Evolutionary conservation across 169 alveolate genomes (phyloP), one percentile per base, ranked within the genome.

Genomic region (Cyclospora cayetanensis): DNA sequence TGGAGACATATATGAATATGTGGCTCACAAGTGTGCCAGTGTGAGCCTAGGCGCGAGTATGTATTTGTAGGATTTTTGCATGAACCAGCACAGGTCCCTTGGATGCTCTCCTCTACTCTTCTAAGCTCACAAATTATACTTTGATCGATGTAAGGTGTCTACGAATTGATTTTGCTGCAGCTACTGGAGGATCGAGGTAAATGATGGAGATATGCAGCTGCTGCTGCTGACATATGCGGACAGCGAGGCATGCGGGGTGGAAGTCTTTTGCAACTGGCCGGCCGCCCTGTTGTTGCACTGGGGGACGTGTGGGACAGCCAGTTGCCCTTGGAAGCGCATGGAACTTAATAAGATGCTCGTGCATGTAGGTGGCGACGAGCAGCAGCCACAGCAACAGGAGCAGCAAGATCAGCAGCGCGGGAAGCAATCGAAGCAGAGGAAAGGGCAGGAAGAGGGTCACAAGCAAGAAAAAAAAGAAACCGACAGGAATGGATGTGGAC

Each of bases 191-290:
- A 53, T 52, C 52, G 74, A n/a, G 52, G 89, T 80, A n/a, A 80
- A 80, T 15, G 89, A 80, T 41, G 89, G 89, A 35, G 55, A 53
- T 50, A 80, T 80, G 89, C 89, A 80, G 41, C 74, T 80, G 4
- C 3, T 80, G 89, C 66, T 63, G 18, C 22, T 80, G 89, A 80
- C 89, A n/a, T 80, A 50, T 63, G 89, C 43, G 15, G 50, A 52
- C 89, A 80, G 52, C 20, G 89, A 52, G 31, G 37, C 53, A 46
- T 80, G 89, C 74, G 89, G 89, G n/a, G 7, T 80, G 39, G 89
- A 80, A n/a, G 34, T 80, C 55, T 80, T 80, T 41, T 80, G 89
- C 89, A 42, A 80, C 25, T 80, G 89, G 89, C 89, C 89, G 29
- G 89, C 89, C 0, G 89, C 89, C 52, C 74, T 80, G 39, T 42